Evolutionary conservation across 306 rosid genomes (phyloP).

Genomic region (Sechiopsis laciniata): DNA sequence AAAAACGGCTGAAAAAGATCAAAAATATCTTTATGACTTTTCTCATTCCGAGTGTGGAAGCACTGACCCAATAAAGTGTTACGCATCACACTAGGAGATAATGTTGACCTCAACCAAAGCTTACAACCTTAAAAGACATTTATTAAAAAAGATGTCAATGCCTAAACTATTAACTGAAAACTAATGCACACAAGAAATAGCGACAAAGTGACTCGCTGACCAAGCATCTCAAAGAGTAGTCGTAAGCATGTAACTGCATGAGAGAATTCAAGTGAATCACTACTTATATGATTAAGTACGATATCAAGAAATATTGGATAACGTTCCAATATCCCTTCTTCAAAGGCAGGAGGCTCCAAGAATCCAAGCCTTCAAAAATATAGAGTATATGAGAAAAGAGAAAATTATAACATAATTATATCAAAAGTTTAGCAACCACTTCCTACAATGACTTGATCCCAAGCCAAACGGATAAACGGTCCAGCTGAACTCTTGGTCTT

Average conservation of each 20-base stretch:
- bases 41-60: slow-evolving; percentile 86
- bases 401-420: background rate
- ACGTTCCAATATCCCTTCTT: slow-evolving; percentile 92
- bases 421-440: slow-evolving; percentile 31
- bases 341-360: slow-evolving; percentile 88
- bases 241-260: slow-evolving; percentile 90
- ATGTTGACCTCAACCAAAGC: slow-evolving; percentile 92
- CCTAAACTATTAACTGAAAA: slow-evolving; percentile 15
- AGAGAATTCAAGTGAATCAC: slow-evolving; percentile 77
- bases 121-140: slow-evolving; percentile 63
- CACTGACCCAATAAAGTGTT: slow-evolving; percentile 95
- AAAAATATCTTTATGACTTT: slow-evolving; percentile 90
- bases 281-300: slow-evolving; percentile 81
- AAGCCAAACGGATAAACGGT: slow-evolving; percentile 75
- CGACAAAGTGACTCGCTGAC: slow-evolving; percentile 35
- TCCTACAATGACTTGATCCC: slow-evolving; percentile 89
- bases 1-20: slow-evolving; percentile 89
- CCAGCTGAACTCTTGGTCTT: slow-evolving; percentile 59
- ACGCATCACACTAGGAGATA: slow-evolving; percentile 88
- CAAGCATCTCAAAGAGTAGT: slow-evolving; percentile 84
- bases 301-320: slow-evolving; percentile 91
- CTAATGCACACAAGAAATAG: slow-evolving; percentile 20
- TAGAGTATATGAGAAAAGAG: slow-evolving; percentile 23
- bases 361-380: slow-evolving; percentile 73
- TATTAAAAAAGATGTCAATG: slow-evolving; percentile 25